These are phyloP conservation scores for Pseudogymnoascus sp. DNA, from an alignment of 2,329 filamentous ascomycete species.

Conservation along the genomic window DNA sequence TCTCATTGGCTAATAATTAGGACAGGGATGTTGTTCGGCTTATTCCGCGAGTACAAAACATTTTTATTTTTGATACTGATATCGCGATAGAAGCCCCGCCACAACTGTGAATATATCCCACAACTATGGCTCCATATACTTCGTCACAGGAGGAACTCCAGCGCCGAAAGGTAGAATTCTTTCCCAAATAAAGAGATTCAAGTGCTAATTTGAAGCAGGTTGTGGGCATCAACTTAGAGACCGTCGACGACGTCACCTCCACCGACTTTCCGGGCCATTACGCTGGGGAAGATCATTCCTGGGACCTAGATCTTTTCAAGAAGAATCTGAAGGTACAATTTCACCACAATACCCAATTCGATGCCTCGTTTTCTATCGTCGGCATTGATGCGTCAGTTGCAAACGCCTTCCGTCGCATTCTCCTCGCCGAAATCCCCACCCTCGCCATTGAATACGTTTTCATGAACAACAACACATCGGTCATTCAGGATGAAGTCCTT, in stretches of 20 bases:
- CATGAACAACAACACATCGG: conserved; percentile 92
- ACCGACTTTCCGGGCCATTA: conserved; percentile 90
- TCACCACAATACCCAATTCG: conserved; percentile 69
- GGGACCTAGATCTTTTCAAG: conserved; percentile 66
- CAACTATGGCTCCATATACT: conserved; percentile 37
- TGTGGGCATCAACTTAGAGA: conserved; percentile 82
- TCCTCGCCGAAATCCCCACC: conserved; percentile 89
- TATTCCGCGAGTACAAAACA: conserved; percentile 4
- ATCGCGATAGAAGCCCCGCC: conserved; percentile 8
- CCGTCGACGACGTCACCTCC: conserved; percentile 78
- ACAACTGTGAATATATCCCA: neutral
- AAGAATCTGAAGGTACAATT: conserved; percentile 67
- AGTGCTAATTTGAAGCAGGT: conserved; percentile 44
- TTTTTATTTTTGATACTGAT: conserved; percentile 10
- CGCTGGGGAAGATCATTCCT: conserved; percentile 77
- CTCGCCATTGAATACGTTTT: conserved; percentile 91
- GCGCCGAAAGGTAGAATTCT: conserved; percentile 46
- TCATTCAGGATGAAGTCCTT: conserved; percentile 96
- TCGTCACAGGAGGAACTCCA: conserved; percentile 50
- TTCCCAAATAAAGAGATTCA: neutral
- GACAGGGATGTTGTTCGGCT: neutral
- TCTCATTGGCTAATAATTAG: neutral
- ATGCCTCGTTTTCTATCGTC: conserved; percentile 83
- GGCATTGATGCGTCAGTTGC: conserved; percentile 88
- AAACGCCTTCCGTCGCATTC: conserved; percentile 94